Evolutionary conservation across 768 basidiomycete species (phyloP), one percentile per base, ranked within the genome.

Genomic region (Tylopilus rubrobrunneus): DNA sequence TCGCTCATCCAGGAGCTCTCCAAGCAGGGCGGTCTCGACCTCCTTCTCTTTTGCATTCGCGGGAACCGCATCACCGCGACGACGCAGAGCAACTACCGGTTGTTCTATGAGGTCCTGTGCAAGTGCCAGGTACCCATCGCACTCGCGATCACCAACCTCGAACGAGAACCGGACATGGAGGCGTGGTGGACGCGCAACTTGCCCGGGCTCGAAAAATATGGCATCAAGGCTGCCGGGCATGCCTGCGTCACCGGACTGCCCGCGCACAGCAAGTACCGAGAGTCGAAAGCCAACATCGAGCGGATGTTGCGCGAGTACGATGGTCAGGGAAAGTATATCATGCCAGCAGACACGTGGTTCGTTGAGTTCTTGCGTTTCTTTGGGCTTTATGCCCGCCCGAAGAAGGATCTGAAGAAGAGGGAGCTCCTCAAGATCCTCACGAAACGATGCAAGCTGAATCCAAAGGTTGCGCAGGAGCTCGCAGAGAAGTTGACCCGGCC

Each of bases 31-130:
- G 75, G 76, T 11, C 45, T 78, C 27, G 69, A 65, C 61, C 72
- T 78, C 44, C 70, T 78, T 14, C 63, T 77, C 8, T 76, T 70
- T 49, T 70, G 71, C 49, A 71, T 75, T 33, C 69, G 73, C 4
- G 71, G 67, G 3, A 72, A 74, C 11, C 64, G 74, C 48, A 65
- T 76, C 52, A 72, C 65, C 1, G 69, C 69, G 43, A 61, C 51
- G 2, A 62, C 67, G 21, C 62, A 70, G 51, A 69, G 67, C 56
- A 76, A 77, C 53, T 78, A 73, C 56, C 55, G 62, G 31, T 34
- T 74, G 5, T 74, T 76, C 49, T 62, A 67, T 44, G 68, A 76
- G 41, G 66, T 76, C 12, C 68, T 78, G 9, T 78, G 77, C 43
- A 60, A 59, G 17, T 50, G 60, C 6, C 25, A 60, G 4, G 76